These are phyloP conservation scores for Saitozyma podzolica DNA, from an alignment of 768 basidiomycete species.

Conservation along the genomic window DNA sequence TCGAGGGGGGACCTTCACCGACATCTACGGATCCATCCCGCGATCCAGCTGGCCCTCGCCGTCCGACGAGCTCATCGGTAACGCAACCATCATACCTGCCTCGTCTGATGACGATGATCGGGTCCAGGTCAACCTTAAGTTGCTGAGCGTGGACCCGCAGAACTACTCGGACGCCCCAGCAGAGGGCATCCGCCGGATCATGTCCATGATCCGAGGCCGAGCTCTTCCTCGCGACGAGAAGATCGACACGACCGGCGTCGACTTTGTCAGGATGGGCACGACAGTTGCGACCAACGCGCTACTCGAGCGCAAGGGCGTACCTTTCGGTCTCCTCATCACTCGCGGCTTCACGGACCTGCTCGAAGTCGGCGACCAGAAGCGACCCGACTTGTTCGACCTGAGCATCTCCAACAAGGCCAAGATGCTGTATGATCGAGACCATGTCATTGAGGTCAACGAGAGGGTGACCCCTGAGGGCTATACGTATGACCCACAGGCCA, in stretches of 20 bases:
- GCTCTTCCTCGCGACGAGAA: slow-evolving; percentile 18
- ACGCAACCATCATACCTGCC: too few species aligned
- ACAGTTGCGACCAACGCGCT: slow-evolving; percentile 27
- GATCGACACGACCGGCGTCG: slow-evolving; percentile 32
- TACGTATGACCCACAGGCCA: slow-evolving; percentile 16
- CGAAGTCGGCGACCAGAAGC: slow-evolving; percentile 27
- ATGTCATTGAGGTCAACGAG: slow-evolving; percentile 25
- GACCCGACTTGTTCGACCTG: slow-evolving; percentile 34
- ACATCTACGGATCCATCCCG: too few species aligned
- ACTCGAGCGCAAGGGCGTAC: slow-evolving; percentile 28
- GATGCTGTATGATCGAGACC: slow-evolving; percentile 14
- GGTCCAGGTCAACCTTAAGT: too few species aligned
- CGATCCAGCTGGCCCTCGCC: too few species aligned
- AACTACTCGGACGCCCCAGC: slow-evolving; percentile 34
- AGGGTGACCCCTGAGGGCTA: slow-evolving; percentile 41
- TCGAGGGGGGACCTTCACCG: too few species aligned
- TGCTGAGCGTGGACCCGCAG: too few species aligned
- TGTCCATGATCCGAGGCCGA: slow-evolving; percentile 29
- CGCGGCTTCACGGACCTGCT: slow-evolving; percentile 32
- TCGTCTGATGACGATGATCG: too few species aligned
- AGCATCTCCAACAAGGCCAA: slow-evolving; percentile 19
- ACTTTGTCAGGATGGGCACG: slow-evolving; percentile 24
- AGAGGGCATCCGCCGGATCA: slow-evolving; percentile 34
- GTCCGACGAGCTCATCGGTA: too few species aligned
- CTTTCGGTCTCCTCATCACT: slow-evolving; percentile 25